Percentiles rank a stretch among this genome's conserved stretches.
phyloP scores from a whole-genome alignment of 768 basidiomycete species.

The Plicaturopsis crispa region DNA sequence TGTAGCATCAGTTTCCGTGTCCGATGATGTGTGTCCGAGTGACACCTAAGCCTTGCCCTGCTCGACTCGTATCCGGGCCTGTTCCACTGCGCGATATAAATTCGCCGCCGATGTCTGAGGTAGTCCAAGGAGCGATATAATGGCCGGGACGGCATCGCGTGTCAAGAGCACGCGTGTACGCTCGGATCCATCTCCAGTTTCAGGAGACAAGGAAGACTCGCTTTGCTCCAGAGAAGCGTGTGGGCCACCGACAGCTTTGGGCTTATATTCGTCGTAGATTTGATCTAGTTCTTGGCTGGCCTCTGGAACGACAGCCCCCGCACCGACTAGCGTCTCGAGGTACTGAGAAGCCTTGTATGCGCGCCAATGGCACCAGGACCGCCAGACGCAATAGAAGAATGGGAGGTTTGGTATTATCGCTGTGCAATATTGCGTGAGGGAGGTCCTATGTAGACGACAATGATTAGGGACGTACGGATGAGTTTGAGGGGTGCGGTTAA shows the following conservation, averaged over 20 bases:
- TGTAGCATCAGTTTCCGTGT: too few species aligned
- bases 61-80: slow-evolving; percentile 22
- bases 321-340: slow-evolving; percentile 50
- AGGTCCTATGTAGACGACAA: too few species aligned
- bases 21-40: too few species aligned
- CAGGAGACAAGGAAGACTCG: neutral
- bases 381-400: slow-evolving; percentile 81
- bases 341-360: slow-evolving; percentile 69
- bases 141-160: slow-evolving; percentile 45
- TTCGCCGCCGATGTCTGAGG: slow-evolving; percentile 37
- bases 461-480: slow-evolving; percentile 52
- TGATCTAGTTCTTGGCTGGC: slow-evolving; percentile 46
- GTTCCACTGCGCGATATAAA: slow-evolving; percentile 59
- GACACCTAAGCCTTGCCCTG: too few species aligned
- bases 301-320: slow-evolving; percentile 48
- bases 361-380: slow-evolving; percentile 80
- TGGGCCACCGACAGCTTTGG: slow-evolving; percentile 6
- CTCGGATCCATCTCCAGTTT: neutral
- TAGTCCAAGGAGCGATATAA: slow-evolving; percentile 40
- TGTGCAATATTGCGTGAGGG: too few species aligned
- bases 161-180: slow-evolving; percentile 36
- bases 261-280: slow-evolving; percentile 36
- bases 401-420: slow-evolving; percentile 80
- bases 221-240: slow-evolving; percentile 7
- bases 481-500: slow-evolving; percentile 71